phyloP scores from a whole-genome alignment of 1,284 basidiomycete species.

The Anthracocystis walkeri region DNA sequence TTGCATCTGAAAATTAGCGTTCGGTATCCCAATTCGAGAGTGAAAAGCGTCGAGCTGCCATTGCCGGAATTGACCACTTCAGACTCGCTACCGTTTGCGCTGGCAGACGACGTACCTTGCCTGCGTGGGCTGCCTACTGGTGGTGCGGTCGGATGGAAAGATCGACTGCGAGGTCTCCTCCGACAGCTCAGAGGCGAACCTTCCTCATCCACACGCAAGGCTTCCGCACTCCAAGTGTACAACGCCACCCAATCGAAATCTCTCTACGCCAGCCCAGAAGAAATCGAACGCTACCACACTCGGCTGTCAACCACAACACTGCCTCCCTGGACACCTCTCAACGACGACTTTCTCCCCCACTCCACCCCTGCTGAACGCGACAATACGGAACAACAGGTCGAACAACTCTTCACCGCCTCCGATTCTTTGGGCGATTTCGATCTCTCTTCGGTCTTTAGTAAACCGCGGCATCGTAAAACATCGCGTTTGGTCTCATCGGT shows the following conservation, averaged over 20 bases:
- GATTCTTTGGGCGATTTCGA: conserved; percentile 19
- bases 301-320: not conserved
- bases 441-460: conserved; percentile 18
- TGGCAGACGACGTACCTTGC: conserved; percentile 40
- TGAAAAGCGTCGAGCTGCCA: conserved; percentile 18
- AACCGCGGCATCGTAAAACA: conserved; percentile 8
- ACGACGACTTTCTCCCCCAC: conserved; percentile 4
- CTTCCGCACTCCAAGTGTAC: conserved; percentile 19
- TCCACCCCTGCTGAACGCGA: not conserved
- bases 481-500: conserved; percentile 15
- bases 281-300: conserved; percentile 7
- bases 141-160: not conserved
- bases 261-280: conserved; percentile 20
- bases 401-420: conserved; percentile 8
- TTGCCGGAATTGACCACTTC: conserved; percentile 12
- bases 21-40: not conserved
- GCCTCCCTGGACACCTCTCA: conserved; percentile 35
- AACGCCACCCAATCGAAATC: conserved; percentile 14
- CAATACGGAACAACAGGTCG: conserved; percentile 4
- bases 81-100: conserved; percentile 35
- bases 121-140: conserved; percentile 16
- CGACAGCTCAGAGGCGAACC: not conserved
- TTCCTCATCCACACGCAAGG: not conserved
- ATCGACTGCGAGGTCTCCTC: not conserved
- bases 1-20: conserved; percentile 20